Percentiles rank a stretch among this genome's conserved stretches.
These are phyloP conservation scores for Themeda triandra DNA, from an alignment of 176 grass and related monocot genomes.

Conservation along the genomic window DNA sequence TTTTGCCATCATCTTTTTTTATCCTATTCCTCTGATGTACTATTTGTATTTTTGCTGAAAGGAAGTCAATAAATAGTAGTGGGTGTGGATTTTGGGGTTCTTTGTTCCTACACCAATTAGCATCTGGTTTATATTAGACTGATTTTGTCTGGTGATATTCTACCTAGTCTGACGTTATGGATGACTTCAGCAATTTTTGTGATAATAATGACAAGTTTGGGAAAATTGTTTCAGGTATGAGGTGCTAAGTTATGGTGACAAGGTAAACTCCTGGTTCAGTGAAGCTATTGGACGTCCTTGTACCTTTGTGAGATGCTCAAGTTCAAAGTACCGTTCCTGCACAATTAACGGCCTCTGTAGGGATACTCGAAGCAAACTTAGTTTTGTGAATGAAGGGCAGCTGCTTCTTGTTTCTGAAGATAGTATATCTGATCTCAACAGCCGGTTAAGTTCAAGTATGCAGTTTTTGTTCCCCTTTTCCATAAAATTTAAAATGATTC, in stretches of 20 bases:
- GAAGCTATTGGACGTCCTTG: slow-evolving; percentile 70
- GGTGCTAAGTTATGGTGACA: slow-evolving; percentile 56
- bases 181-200: neutral
- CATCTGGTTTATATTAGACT: neutral
- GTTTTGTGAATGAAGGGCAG: slow-evolving; percentile 91
- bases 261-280: slow-evolving; percentile 80
- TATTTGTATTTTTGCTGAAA: neutral
- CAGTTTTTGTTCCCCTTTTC: neutral
- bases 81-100: neutral
- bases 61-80: neutral
- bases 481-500: neutral
- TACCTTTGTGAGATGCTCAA: slow-evolving; percentile 75
- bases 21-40: neutral
- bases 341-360: slow-evolving; percentile 43
- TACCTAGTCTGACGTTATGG: neutral
- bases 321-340: slow-evolving; percentile 47
- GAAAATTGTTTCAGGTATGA: slow-evolving; percentile 57
- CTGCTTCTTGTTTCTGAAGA: slow-evolving; percentile 76
- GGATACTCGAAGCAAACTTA: slow-evolving; percentile 70
- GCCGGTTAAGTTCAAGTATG: slow-evolving; percentile 62
- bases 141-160: neutral
- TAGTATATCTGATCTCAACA: slow-evolving; percentile 77
- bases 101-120: neutral
- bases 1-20: neutral
- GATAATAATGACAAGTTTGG: neutral